phyloP scores from a whole-genome alignment of 2,329 filamentous ascomycete species.

The Chaetothyriales sp. region DNA sequence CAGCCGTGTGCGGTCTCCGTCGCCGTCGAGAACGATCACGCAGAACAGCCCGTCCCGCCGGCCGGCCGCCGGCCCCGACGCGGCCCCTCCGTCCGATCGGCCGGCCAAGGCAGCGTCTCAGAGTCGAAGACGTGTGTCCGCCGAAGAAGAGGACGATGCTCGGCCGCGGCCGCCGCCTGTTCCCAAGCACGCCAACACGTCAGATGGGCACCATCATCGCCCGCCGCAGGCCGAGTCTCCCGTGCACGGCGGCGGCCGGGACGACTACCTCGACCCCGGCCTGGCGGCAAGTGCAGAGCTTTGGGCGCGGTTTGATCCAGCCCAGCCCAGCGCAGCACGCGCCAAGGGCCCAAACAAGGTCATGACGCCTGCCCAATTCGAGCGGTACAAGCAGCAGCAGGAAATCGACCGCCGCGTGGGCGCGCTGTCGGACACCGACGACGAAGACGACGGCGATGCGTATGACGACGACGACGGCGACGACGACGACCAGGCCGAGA shows the following conservation, averaged over 20 bases:
- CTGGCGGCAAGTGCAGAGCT: slow-evolving; percentile 32
- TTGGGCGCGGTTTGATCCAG: slow-evolving; percentile 33
- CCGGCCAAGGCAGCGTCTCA: background rate
- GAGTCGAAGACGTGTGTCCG: background rate
- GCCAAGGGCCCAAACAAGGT: slow-evolving; percentile 49
- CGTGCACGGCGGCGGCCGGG: background rate
- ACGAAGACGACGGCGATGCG: slow-evolving; percentile 46
- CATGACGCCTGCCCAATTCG: slow-evolving; percentile 82
- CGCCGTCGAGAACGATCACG: slow-evolving; percentile 22
- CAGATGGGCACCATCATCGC: background rate
- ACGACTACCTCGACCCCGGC: slow-evolving; percentile 20
- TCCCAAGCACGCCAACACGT: background rate
- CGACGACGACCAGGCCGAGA: slow-evolving; percentile 67
- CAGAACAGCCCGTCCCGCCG: slow-evolving; percentile 11
- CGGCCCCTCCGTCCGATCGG: background rate
- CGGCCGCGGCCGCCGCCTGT: background rate
- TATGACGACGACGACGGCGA: slow-evolving; percentile 63
- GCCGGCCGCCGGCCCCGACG: no score
- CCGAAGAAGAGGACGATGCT: background rate
- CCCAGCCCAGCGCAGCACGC: slow-evolving; percentile 20
- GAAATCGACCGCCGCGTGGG: slow-evolving; percentile 54
- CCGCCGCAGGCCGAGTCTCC: no score
- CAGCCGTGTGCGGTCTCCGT: slow-evolving; percentile 31
- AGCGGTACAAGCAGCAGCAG: slow-evolving; percentile 55
- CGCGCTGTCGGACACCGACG: slow-evolving; percentile 35